phyloP scores from a whole-genome alignment of 257 asterid genomes.

The Penstemon eatonii region DNA sequence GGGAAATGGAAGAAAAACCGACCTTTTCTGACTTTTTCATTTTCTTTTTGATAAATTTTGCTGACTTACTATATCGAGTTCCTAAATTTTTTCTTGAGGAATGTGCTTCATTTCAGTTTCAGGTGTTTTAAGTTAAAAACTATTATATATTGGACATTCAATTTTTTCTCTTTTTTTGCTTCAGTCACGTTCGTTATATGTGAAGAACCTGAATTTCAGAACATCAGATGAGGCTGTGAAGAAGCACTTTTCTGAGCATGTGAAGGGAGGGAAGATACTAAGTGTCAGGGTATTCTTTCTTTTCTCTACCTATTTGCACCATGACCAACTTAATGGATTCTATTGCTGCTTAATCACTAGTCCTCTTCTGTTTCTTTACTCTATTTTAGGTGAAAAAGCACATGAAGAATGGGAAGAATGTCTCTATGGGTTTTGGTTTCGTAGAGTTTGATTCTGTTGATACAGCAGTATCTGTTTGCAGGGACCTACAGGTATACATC shows the following conservation, averaged over 20 bases:
- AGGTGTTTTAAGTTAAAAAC: constrained; percentile 1
- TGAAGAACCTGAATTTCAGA: constrained; percentile 86
- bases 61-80: not conserved
- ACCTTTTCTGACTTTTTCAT: not conserved
- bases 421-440: constrained; percentile 95
- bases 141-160: not conserved
- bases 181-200: constrained; percentile 90
- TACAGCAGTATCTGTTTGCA: constrained; percentile 73
- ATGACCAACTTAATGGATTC: constrained; percentile 3
- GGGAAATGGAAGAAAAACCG: not conserved
- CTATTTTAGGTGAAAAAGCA: constrained; percentile 77
- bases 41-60: too few species aligned
- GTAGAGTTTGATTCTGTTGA: constrained; percentile 81
- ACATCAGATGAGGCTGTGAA: constrained; percentile 78
- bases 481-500: constrained; percentile 65
- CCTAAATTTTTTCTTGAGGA: not conserved
- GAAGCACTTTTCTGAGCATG: constrained; percentile 59
- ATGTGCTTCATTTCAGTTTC: constrained; percentile 15
- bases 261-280: constrained; percentile 72
- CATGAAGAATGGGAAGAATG: constrained; percentile 76
- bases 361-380: constrained; percentile 3
- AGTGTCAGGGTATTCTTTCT: constrained; percentile 80
- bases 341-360: constrained; percentile 3
- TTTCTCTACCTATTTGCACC: constrained; percentile 18
- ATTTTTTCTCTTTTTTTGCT: constrained; percentile 25